Conservation (phyloP, 306 rosid species). For the Inga oerstediana region DNA sequence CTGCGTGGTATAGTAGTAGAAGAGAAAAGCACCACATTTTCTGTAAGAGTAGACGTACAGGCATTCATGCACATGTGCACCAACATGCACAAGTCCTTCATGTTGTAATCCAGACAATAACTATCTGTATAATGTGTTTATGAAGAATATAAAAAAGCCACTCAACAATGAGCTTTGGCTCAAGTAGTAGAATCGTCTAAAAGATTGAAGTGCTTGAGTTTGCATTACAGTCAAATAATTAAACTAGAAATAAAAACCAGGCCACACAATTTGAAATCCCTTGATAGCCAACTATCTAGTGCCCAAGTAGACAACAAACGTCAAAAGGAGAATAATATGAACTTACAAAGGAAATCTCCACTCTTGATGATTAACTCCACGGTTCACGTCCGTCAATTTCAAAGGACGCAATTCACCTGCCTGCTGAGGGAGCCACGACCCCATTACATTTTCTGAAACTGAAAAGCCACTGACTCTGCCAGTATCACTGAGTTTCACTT, state of each 20-base stretch:
- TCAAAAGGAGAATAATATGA: neutral
- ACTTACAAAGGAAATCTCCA: slow-evolving; percentile 89
- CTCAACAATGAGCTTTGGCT: neutral
- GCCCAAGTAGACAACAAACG: neutral
- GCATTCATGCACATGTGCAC: neutral
- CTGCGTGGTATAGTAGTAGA: slow-evolving; percentile 14
- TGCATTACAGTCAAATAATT: neutral
- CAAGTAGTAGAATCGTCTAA: neutral
- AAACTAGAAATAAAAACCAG: neutral
- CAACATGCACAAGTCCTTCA: neutral
- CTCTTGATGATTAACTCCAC: slow-evolving; percentile 46
- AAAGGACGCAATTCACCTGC: slow-evolving; percentile 50
- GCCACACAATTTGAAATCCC: neutral
- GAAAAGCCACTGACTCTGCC: slow-evolving; percentile 40
- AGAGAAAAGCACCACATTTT: slow-evolving; percentile 11
- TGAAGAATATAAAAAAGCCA: neutral
- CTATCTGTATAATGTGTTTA: too few species aligned
- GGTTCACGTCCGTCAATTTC: slow-evolving; percentile 70
- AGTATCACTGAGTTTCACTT: slow-evolving; percentile 17
- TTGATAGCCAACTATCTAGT: neutral
- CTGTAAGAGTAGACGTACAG: neutral
- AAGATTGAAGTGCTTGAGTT: neutral
- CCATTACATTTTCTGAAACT: slow-evolving; percentile 51
- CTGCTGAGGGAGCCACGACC: slow-evolving; percentile 65
- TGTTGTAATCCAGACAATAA: neutral